Evolutionary conservation across 1,139 yeast species (phyloP), one percentile per base, ranked within the genome.

Genomic region (Kodamaea sp.): DNA sequence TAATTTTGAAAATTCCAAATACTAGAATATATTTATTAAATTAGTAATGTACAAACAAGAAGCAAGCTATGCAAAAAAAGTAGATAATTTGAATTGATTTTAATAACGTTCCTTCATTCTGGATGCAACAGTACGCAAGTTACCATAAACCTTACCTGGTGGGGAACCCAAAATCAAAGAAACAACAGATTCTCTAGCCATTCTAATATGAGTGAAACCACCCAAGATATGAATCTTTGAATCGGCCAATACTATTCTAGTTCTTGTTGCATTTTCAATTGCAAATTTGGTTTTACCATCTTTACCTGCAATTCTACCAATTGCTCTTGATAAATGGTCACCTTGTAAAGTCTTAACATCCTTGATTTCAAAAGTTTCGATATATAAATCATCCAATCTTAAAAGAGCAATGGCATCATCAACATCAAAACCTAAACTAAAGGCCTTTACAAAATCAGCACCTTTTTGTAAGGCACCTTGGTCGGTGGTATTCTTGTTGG

Each of bases 251-350:
- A 92, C 99, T 36, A 92, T 90, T 73, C 99, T 84, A 9, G 99
- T 92, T 69, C 97, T 79, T 26, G 98, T 90, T 22, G 98, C 97
- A 58, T 92, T 92, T 65, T 92, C 99, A 56, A 92, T 92, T 28
- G 98, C 97, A 63, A 90, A 92, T 68, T 92, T 92, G 46, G 98
- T 92, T 67, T 90, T 90, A 58, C 99, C 99, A 60, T 92, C 99
- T 60, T 92, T 94, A 63, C 99, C 99, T 22, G 98, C 98, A 63
- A 92, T 92, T 75, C 99, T 89, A 55, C 98, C 99, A 60, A 92
- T 92, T 12, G 99, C 98, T 73, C 99, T 83, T 35, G 96, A 84
- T 62, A 92, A 75, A 76, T 92, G 98, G 65, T 92, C 98, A 20
- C 98, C 98, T 27, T 81, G 81, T 51, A 92, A 72, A 2, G 97